Conservation (phyloP, 2,329 filamentous ascomycete genomes). For the Beauveria sp. region DNA sequence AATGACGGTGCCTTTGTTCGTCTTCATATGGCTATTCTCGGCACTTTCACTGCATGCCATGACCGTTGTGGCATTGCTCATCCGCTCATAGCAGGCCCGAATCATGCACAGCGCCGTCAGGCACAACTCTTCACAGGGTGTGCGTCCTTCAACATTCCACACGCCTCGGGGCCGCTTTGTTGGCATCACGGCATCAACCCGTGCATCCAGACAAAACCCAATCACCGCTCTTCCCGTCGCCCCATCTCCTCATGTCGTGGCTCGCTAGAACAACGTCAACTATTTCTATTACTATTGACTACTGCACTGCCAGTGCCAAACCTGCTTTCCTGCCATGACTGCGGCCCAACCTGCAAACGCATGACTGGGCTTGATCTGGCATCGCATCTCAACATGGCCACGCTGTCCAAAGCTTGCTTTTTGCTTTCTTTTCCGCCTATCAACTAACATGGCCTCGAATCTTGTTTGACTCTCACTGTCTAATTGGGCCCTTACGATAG, state of each 20-base stretch:
- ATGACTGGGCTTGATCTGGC: constrained; percentile 1
- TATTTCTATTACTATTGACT: too few species aligned
- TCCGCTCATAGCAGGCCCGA: background rate
- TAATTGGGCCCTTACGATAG: background rate
- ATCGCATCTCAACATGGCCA: background rate
- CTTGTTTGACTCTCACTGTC: background rate
- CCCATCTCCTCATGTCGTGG: background rate
- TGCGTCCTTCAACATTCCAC: background rate
- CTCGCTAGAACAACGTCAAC: background rate
- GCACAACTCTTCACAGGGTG: background rate
- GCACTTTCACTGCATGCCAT: background rate
- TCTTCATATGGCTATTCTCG: background rate
- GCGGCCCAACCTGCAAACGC: background rate
- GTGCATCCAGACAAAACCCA: background rate
- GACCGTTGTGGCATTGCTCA: background rate
- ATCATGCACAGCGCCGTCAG: background rate
- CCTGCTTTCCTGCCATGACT: background rate
- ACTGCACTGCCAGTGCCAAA: background rate
- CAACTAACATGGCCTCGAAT: background rate
- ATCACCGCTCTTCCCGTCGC: background rate
- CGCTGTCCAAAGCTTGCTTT: background rate
- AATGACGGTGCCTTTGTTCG: background rate
- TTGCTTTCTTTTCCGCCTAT: background rate
- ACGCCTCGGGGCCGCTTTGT: background rate
- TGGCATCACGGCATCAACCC: background rate